Evolutionary conservation across 768 basidiomycete genomes (phyloP).

Genomic region (Suillus lakei): DNA sequence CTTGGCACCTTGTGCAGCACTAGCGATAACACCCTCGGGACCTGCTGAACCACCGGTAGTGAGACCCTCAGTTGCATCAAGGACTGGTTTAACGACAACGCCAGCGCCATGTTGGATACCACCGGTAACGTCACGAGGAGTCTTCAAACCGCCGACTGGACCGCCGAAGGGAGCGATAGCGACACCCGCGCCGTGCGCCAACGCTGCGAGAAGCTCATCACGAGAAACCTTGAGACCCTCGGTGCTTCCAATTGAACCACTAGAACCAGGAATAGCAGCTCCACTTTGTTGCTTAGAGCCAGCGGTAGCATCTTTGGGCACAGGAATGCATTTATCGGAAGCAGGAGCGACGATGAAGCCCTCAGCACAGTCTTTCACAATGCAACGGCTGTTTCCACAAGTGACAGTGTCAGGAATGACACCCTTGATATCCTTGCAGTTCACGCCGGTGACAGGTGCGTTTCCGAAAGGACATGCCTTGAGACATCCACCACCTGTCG

Average conservation of each 20-base stretch:
- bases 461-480: slow-evolving; percentile 25
- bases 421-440: slow-evolving; percentile 38
- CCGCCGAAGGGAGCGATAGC: background rate
- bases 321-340: slow-evolving; percentile 20
- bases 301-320: background rate
- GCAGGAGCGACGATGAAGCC: slow-evolving; percentile 21
- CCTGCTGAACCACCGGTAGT: background rate
- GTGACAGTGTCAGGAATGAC: slow-evolving; percentile 26
- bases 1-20: background rate
- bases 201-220: background rate
- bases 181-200: background rate
- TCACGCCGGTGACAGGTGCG: slow-evolving; percentile 24
- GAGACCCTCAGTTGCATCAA: background rate
- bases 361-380: slow-evolving; percentile 29
- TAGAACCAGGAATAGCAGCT: background rate
- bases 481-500: slow-evolving; percentile 41
- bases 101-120: background rate
- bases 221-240: slow-evolving; percentile 1
- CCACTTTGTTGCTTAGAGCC: background rate
- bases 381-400: slow-evolving; percentile 33
- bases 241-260: background rate
- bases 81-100: background rate
- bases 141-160: background rate
- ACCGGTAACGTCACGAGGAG: slow-evolving; percentile 6
- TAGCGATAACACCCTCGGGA: background rate